Evolutionary conservation across 208 protist species (phyloP).

Genomic region (Leptomonas pyrrhocoris): DNA sequence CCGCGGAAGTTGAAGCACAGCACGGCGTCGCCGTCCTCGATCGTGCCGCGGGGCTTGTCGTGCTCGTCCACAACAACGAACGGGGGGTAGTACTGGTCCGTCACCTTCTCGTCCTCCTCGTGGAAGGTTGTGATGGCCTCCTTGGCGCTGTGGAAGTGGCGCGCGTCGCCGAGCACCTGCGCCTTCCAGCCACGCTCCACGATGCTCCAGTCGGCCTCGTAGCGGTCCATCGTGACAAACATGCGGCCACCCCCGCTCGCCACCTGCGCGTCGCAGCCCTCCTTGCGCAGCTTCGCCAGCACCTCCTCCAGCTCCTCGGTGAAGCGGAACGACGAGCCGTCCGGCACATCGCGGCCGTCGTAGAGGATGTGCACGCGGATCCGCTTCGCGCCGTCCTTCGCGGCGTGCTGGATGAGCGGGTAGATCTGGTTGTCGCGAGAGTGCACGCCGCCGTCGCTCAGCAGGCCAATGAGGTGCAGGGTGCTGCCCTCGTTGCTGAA

Average conservation of each 20-base stretch:
- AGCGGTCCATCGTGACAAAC: constrained; percentile 96
- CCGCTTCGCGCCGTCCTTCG: constrained; percentile 75
- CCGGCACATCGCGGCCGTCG: constrained; percentile 95
- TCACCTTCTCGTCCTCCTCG: constrained; percentile 76
- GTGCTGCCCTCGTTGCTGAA: constrained; percentile 78
- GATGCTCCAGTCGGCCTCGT: constrained; percentile 95
- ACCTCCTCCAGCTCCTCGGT: constrained; percentile 90
- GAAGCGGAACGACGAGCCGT: constrained; percentile 91
- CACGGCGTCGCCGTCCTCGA: constrained; percentile 94
- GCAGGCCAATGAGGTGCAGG: constrained; percentile 93
- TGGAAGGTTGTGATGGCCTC: constrained; percentile 92
- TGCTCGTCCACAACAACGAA: constrained; percentile 84
- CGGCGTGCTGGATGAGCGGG: constrained; percentile 87
- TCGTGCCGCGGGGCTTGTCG: constrained; percentile 85
- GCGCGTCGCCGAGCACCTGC: constrained; percentile 93
- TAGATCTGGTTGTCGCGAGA: constrained; percentile 93
- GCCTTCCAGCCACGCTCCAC: constrained; percentile 94
- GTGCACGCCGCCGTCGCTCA: constrained; percentile 95
- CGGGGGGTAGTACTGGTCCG: constrained; percentile 94
- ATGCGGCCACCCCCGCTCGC: constrained; percentile 95
- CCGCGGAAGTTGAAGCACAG: constrained; percentile 96
- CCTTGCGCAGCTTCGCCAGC: constrained; percentile 71
- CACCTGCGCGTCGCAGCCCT: constrained; percentile 87
- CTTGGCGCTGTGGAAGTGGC: constrained; percentile 78
- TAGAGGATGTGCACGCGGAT: constrained; percentile 94